A percentile compares a stretch with the other conserved stretches of the same genome.
phyloP scores from a whole-genome alignment of 345 rosid species.

The Populus pruinosa region DNA sequence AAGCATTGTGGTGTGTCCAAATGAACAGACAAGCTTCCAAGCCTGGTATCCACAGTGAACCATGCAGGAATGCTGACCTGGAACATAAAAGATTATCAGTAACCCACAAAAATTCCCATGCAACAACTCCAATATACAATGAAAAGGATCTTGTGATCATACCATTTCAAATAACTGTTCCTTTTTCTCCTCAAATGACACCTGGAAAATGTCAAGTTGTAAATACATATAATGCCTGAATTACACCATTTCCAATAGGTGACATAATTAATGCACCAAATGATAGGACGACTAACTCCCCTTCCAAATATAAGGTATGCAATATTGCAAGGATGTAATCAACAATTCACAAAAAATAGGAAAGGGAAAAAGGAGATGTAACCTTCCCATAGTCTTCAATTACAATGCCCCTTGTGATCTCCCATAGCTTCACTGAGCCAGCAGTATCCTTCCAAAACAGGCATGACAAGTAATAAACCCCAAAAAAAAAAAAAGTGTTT shows the following conservation, averaged over 20 bases:
- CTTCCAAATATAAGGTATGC: background rate
- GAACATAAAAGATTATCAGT: constrained; percentile 17
- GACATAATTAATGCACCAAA: constrained; percentile 1
- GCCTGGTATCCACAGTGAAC: constrained; percentile 92
- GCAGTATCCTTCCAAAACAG: constrained; percentile 67
- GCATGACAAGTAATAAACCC: constrained; percentile 9
- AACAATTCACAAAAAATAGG: background rate
- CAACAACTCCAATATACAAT: background rate
- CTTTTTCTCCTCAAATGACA: constrained; percentile 86
- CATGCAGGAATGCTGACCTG: constrained; percentile 99
- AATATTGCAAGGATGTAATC: background rate
- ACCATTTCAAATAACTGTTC: constrained; percentile 97
- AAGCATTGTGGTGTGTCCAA: constrained; percentile 99
- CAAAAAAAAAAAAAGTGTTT: background rate
- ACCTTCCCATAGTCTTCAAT: constrained; percentile 95
- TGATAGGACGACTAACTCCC: background rate
- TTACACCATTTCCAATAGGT: background rate
- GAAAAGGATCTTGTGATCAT: constrained; percentile 12
- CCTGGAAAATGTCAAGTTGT: constrained; percentile 39
- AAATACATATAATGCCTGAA: background rate
- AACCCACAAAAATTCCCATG: constrained; percentile 10
- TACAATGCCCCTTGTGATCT: constrained; percentile 79
- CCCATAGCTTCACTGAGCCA: constrained; percentile 96
- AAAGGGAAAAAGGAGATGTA: background rate
- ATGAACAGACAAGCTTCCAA: constrained; percentile 92